These are phyloP conservation scores for Ramaria sp. DNA, from an alignment of 768 basidiomycete species.

Conservation along the genomic window DNA sequence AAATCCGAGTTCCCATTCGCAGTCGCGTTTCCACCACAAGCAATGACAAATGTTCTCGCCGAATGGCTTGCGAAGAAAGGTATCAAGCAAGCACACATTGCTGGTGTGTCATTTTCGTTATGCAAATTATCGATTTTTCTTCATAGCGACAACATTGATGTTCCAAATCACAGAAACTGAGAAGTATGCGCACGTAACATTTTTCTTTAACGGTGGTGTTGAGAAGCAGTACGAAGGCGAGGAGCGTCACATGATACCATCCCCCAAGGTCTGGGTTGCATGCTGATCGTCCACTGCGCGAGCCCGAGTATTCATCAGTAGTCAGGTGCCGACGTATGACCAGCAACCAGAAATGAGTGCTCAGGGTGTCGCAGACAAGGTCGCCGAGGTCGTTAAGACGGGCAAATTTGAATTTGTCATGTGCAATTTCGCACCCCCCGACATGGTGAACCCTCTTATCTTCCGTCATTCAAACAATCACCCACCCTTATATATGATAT, in stretches of 20 bases:
- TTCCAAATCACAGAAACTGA: constrained; percentile 57
- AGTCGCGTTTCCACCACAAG: constrained; percentile 87
- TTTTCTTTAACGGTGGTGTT: constrained; percentile 96
- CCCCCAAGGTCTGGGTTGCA: constrained; percentile 43
- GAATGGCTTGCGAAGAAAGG: constrained; percentile 79
- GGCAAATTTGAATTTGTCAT: constrained; percentile 79
- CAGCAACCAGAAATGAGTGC: constrained; percentile 85
- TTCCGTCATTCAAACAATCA: not conserved
- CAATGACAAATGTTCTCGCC: constrained; percentile 89
- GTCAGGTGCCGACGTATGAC: constrained; percentile 82
- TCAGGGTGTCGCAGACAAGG: constrained; percentile 80
- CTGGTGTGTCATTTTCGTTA: constrained; percentile 35
- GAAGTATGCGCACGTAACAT: constrained; percentile 95
- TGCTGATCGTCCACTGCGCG: not conserved
- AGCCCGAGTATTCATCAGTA: not conserved
- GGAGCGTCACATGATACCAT: constrained; percentile 79
- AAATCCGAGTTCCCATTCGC: constrained; percentile 85
- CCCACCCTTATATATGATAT: not conserved
- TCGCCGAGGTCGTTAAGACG: constrained; percentile 71
- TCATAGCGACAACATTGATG: not conserved
- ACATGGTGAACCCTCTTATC: constrained; percentile 53
- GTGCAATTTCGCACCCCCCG: constrained; percentile 97
- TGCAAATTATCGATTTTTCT: not conserved
- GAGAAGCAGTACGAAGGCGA: constrained; percentile 85
- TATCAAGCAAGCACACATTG: constrained; percentile 80